These are phyloP conservation scores for Linnemannia zychae DNA, from an alignment of 192 early-diverging fungal genomes.

Conservation along the genomic window DNA sequence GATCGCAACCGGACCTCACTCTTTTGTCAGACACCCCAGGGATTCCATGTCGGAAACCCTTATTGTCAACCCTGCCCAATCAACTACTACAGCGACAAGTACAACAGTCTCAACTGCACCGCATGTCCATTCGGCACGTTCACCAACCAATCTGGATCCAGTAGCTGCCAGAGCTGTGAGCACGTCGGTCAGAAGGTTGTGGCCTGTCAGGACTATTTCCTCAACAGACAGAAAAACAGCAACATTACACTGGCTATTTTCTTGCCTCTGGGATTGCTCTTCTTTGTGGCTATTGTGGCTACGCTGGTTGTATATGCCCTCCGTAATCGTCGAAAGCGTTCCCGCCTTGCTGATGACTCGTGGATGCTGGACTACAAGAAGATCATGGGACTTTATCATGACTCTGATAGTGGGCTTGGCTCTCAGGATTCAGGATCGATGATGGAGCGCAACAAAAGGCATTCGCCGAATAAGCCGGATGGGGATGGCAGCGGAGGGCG, in stretches of 20 bases:
- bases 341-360: slow-evolving; percentile 43
- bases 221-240: slow-evolving; percentile 9
- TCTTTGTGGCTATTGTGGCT: neutral
- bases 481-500: neutral
- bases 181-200: slow-evolving; percentile 2
- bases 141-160: slow-evolving; percentile 31
- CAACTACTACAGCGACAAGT: slow-evolving; percentile 25
- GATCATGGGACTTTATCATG: slow-evolving; percentile 48
- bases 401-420: slow-evolving; percentile 33
- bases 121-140: slow-evolving; percentile 28
- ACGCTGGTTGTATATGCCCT: neutral
- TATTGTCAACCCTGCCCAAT: slow-evolving; percentile 28
- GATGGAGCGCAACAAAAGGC: slow-evolving; percentile 1
- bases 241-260: slow-evolving; percentile 29
- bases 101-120: slow-evolving; percentile 34
- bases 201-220: slow-evolving; percentile 31
- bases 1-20: slow-evolving; percentile 7
- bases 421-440: slow-evolving; percentile 38
- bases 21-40: slow-evolving; percentile 10
- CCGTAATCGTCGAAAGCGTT: slow-evolving; percentile 29
- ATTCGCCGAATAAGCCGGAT: neutral
- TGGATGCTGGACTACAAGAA: slow-evolving; percentile 53
- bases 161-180: slow-evolving; percentile 30
- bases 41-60: slow-evolving; percentile 16
- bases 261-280: slow-evolving; percentile 26